Evolutionary conservation across 257 asterid genomes (phyloP), one percentile per base, ranked within the genome.

Genomic region (Prunella vulgaris): DNA sequence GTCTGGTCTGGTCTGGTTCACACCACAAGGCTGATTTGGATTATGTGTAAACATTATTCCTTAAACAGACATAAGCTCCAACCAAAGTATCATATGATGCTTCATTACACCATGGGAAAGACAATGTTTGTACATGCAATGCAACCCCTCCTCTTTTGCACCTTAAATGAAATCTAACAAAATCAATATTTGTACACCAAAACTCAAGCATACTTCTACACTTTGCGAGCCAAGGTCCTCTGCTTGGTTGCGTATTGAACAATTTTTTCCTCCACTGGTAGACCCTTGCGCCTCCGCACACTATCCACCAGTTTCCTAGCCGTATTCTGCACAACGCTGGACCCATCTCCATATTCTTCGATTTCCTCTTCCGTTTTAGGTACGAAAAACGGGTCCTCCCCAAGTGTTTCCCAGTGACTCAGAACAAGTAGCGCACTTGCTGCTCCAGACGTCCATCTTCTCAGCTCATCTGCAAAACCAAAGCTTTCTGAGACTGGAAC

Each of bases 401-500:
- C 63, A 63, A 86, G 89, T 7, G 84, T 79, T 75, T 85, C 96
- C 97, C 97, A 90, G 51, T 90, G 97, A 63, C 97, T 90, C 64
- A 90, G 77, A 59, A 90, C 96, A 24, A 90, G 97, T 10, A 93
- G 75, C 2, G 92, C 98, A 67, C 98, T 93, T 5, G 95, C 72
- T 24, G 94, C 97, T 24, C 98, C 98, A 24, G 88, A 48, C 0
- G 98, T 93, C 92, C 93, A 82, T 73, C 90, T 86, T 69, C 98
- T 85, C 78, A 93, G 72, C 85, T 90, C 98, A 52, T 93, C 98
- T 1, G 93, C 87, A 70, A 93, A 93, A 15, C 98, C 98, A 64
- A 90, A 86, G 81, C 98, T 90, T 76, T 93, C 97, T 54, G 96
- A 79, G 68, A 93, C 96, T 15, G 98, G 98, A 33, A 93, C 88